phyloP scores from a whole-genome alignment of 73 alveolate genomes.

The Symbiodinium pilosum region DNA sequence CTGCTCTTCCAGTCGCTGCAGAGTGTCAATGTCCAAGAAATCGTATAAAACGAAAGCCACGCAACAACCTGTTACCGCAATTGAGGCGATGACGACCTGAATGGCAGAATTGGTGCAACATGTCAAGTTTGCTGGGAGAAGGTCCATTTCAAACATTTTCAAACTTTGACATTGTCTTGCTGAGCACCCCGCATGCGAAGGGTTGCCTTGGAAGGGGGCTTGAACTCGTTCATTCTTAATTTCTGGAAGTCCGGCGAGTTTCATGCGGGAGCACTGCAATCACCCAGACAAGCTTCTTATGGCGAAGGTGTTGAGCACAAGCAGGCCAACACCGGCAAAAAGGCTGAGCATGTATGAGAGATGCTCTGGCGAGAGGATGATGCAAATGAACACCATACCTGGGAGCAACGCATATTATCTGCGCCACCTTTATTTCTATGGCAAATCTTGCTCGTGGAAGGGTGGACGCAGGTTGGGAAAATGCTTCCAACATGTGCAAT shows the following conservation, averaged over 20 bases:
- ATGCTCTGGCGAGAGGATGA: slow-evolving; percentile 83
- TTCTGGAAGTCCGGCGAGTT: background rate
- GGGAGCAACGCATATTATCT: background rate
- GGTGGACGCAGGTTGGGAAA: too few relatives aligned
- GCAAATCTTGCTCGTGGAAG: too few relatives aligned
- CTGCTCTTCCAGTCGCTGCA: slow-evolving; percentile 86
- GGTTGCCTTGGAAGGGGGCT: background rate
- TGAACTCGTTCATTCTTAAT: background rate
- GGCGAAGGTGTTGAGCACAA: background rate
- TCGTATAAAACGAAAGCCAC: slow-evolving; percentile 59
- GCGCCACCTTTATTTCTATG: too few relatives aligned
- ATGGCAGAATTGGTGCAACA: too few relatives aligned
- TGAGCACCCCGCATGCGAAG: background rate
- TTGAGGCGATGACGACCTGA: slow-evolving; percentile 30
- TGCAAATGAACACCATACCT: slow-evolving; percentile 59
- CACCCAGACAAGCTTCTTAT: background rate
- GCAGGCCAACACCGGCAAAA: slow-evolving; percentile 11
- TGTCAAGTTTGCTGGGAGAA: background rate
- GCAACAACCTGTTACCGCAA: slow-evolving; percentile 27
- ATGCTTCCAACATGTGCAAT: too few relatives aligned
- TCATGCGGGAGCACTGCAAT: background rate
- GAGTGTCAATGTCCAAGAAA: slow-evolving; percentile 64
- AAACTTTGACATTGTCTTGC: too few relatives aligned
- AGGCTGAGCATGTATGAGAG: slow-evolving; percentile 11
- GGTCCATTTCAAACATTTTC: too few relatives aligned